A percentile compares a stretch with the other conserved stretches of the same genome.
These are phyloP conservation scores for Calonectria hawksworthii DNA, from an alignment of 2,329 filamentous ascomycete species.

Conservation along the genomic window DNA sequence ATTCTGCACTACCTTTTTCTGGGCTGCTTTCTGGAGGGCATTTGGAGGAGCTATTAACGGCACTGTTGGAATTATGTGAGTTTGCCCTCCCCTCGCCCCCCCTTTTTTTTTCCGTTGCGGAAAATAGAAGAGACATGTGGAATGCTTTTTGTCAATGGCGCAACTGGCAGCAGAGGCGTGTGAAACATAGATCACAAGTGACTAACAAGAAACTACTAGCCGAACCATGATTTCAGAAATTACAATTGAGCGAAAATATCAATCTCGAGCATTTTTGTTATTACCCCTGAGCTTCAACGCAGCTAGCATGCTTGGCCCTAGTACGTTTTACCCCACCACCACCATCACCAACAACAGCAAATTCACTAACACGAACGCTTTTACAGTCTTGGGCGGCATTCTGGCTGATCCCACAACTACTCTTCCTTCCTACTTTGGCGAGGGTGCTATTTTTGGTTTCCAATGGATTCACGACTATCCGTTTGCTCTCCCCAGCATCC, in stretches of 20 bases:
- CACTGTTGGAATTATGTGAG: slow-evolving; percentile 64
- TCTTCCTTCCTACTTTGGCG: slow-evolving; percentile 74
- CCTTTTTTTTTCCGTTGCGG: not conserved
- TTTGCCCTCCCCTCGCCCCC: not conserved
- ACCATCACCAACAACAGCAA: not conserved
- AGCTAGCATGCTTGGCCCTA: slow-evolving; percentile 60
- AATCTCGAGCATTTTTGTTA: slow-evolving; percentile 62
- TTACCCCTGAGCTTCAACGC: slow-evolving; percentile 64
- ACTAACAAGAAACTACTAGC: slow-evolving; percentile 40
- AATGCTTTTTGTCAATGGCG: not conserved
- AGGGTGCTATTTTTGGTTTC: slow-evolving; percentile 70
- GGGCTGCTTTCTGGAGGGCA: slow-evolving; percentile 75
- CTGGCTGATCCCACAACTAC: slow-evolving; percentile 75
- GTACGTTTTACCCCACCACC: slow-evolving; percentile 47
- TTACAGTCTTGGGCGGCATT: slow-evolving; percentile 71
- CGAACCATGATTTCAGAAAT: slow-evolving; percentile 65
- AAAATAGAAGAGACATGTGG: not conserved
- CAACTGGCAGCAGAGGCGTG: not conserved
- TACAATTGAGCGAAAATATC: slow-evolving; percentile 62
- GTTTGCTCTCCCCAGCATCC: slow-evolving; percentile 77
- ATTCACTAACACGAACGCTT: slow-evolving; percentile 15
- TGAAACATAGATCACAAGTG: not conserved
- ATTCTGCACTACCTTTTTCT: slow-evolving; percentile 75
- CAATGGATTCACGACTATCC: slow-evolving; percentile 76
- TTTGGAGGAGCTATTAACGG: slow-evolving; percentile 72